A percentile compares a stretch with the other conserved stretches of the same genome.
Conservation (phyloP, 257 asterid species). For the Henckelia pumila region DNA sequence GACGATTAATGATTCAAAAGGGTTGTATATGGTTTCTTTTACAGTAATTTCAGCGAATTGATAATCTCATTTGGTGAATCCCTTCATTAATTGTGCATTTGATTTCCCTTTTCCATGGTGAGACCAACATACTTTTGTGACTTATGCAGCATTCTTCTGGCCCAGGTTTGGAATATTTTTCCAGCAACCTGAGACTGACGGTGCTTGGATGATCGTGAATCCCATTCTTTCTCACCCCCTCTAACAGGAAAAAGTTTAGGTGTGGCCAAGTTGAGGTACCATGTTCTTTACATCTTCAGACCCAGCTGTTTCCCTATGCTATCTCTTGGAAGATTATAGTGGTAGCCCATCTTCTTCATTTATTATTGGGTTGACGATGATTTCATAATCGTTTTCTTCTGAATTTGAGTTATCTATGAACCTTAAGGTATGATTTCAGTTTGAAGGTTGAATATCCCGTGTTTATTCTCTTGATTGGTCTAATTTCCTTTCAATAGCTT, state of each 20-base stretch:
- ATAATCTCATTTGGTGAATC: neutral
- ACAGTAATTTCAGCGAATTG: too few species aligned
- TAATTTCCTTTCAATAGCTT: neutral
- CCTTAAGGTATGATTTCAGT: constrained; percentile 10
- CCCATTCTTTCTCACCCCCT: neutral
- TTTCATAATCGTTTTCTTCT: constrained; percentile 19
- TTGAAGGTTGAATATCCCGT: constrained; percentile 4
- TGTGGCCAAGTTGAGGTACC: neutral
- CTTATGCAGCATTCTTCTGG: neutral
- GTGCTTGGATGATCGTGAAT: neutral
- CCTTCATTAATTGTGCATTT: neutral
- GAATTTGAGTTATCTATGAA: constrained; percentile 19
- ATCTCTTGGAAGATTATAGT: neutral
- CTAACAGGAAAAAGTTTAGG: neutral
- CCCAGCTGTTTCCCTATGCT: neutral
- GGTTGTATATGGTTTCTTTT: neutral
- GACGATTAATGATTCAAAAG: neutral
- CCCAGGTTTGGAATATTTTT: neutral
- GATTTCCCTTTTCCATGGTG: neutral
- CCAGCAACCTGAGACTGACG: neutral
- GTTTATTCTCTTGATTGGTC: neutral
- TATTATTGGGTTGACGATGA: constrained; percentile 5
- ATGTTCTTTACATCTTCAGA: neutral
- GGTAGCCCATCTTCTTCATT: neutral
- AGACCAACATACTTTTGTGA: neutral